Base-by-base conservation (phyloP, 495 filamentous ascomycete genomes). In the Coniosporium apollinis region DNA sequence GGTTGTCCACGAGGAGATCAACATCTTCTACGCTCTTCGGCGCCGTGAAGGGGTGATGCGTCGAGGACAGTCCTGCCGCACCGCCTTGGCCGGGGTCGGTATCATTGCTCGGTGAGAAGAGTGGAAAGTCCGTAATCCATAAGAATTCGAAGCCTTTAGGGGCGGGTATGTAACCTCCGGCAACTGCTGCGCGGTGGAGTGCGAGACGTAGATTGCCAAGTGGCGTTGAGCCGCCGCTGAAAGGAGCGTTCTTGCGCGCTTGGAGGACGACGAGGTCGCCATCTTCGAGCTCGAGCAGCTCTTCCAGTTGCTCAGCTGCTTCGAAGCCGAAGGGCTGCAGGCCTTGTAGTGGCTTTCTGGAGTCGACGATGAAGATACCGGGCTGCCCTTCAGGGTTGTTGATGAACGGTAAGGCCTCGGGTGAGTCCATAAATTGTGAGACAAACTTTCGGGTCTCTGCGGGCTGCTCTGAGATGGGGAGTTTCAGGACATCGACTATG, bases 1-100 rank as follows among this genome's bases (percentile, higher is more conserved):
- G 91, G 35, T 83, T 64, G 4, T 69, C 74, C 14, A 67, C 56
- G 7, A 94, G 69, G 1, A 85, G 51, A 28, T 82, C 74, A 19
- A 92, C 70, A 48, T 96, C 91, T 9, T 61, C 59, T 9, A 66
- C 45, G 4, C 71, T 66, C 35, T 77, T 72, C 0, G 91, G 89
- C 0, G 91, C 79, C 3, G 89, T 97, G 56, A 97, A 97, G 1
- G 91, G 89, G 54, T 97, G 89, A 45, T 97, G 89, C 0, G 87
- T 94, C 5, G 89, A 76, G 11, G 74, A 72, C 50, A 96, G 65
- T 3, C 84, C 84, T 0, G 86, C 72, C 8, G 59, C 50, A 13
- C 85, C 86, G 19, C 76, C 79, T 55, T 94, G 87, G 3, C 85
- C 85, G 4, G 83, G 79, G 31, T 87, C 80, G 2, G 61, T 53